Base-by-base conservation (phyloP, 2,329 filamentous ascomycete species). In the Calycina marina region DNA sequence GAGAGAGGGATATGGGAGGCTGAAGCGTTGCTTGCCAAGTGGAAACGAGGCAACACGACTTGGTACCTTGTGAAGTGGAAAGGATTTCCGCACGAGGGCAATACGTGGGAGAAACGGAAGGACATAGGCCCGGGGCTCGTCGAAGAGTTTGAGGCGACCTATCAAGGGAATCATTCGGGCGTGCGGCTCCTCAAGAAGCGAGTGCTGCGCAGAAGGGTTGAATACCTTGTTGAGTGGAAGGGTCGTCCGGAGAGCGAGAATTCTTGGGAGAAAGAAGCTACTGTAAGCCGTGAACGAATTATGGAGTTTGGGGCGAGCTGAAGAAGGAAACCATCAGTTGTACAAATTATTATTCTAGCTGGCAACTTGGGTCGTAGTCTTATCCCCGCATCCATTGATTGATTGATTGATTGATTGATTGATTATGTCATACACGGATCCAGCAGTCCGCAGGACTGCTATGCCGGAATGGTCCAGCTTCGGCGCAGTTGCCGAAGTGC, bases 51-150 rank as follows among this genome's bases (percentile, higher is more conserved):
- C 22, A 45, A 40, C 25, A 30, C 28, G 31, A 39, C 37, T 30
- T 38, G 26, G 28, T 45, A 42, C 28, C 33, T 47, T 43, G 28
- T 44, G 16, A 43, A 47, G 36, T 45, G 18, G 36, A 43, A 37
- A 40, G 42, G 36, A 15, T 44, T 41, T 35, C 24, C 30, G n/a
- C 20, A 44, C 27, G 25, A 41, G 12, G 36, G 25, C 9, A 46
- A 44, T 38, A 43, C 34, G 24, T 46, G 24, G 37, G 30, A 43
- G 34, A 32, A 36, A 34, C 12, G 8, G 34, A 36, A 41, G 14
- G 27, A 40, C 22, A 41, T 41, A 31, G 32, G 36, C 32, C 17
- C 14, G 18, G 32, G 39, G 26, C 33, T 41, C 12, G 14, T 41
- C 13, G 14, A 39, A 34, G 34, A 34, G 18, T 41, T 39, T 39